Percentiles rank a stretch among this genome's conserved stretches.
phyloP scores from a whole-genome alignment of 169 alveolate genomes.

The Neospora caninum region DNA sequence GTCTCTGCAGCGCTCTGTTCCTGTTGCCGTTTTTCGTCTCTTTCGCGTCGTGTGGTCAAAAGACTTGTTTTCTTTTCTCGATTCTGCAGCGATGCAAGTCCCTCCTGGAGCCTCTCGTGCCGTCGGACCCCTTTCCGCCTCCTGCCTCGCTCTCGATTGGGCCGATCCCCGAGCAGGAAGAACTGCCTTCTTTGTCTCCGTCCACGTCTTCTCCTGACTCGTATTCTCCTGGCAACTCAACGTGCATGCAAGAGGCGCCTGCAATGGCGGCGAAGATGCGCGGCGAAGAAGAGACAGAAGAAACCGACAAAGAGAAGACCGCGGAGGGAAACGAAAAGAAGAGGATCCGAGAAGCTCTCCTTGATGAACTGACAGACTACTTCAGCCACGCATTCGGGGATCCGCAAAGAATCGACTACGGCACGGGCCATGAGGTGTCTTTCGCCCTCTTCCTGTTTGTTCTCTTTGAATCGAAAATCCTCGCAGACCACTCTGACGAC shows the following conservation, averaged over 20 bases:
- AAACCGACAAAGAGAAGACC: not conserved
- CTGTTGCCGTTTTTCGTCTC: too few species aligned
- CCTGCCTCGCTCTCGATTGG: not conserved
- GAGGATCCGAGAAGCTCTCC: not conserved
- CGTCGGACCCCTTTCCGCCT: not conserved
- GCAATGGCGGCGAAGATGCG: too few species aligned
- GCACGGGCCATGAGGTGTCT: slow-evolving; percentile 96
- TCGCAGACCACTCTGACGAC: slow-evolving; percentile 60
- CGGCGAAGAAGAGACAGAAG: not conserved
- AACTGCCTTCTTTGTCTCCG: not conserved
- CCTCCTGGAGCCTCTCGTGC: slow-evolving; percentile 7
- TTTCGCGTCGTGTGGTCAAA: too few species aligned
- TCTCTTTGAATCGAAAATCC: slow-evolving; percentile 70
- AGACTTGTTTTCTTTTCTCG: too few species aligned
- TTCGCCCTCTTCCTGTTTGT: slow-evolving; percentile 86
- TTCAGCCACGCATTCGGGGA: slow-evolving; percentile 93
- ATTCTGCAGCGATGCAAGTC: not conserved
- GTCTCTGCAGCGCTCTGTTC: too few species aligned
- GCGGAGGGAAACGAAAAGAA: too few species aligned
- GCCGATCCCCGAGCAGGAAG: not conserved
- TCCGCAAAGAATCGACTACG: slow-evolving; percentile 95
- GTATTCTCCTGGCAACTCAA: not conserved
- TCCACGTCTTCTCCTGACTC: not conserved
- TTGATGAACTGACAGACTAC: slow-evolving; percentile 50
- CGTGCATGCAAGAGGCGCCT: not conserved